Evolutionary conservation across 345 rosid species (phyloP).

Genomic region (Gossypium sturtianum): DNA sequence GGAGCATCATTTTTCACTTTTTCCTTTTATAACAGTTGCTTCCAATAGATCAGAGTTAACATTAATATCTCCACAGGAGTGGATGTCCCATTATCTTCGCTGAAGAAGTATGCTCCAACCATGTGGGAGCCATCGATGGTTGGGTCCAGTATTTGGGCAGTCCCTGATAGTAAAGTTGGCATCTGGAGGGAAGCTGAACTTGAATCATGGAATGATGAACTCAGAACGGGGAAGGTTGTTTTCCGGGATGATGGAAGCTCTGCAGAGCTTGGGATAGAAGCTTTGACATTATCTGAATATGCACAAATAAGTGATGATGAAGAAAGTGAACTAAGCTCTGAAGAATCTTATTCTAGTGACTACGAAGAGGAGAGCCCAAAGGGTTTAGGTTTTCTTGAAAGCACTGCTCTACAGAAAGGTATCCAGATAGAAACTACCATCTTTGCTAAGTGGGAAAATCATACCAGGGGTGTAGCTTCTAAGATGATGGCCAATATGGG

Average conservation of each 20-base stretch:
- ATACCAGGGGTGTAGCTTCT: constrained; percentile 89
- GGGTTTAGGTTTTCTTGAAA: constrained; percentile 69
- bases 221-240: constrained; percentile 54
- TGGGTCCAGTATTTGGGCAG: constrained; percentile 82
- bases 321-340: constrained; percentile 49
- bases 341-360: constrained; percentile 52
- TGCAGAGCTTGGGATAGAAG: constrained; percentile 50
- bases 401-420: constrained; percentile 49
- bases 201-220: constrained; percentile 80
- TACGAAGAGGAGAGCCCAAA: constrained; percentile 48
- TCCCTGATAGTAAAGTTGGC: constrained; percentile 43
- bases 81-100: constrained; percentile 65
- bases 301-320: constrained; percentile 60
- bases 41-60: constrained; percentile 13
- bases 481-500: constrained; percentile 99
- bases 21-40: constrained; percentile 6
- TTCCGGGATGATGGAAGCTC: constrained; percentile 68
- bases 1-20: neutral
- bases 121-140: constrained; percentile 69
- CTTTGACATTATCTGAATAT: constrained; percentile 51
- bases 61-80: constrained; percentile 43
- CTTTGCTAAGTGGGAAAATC: constrained; percentile 96
- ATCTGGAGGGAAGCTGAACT: constrained; percentile 89
- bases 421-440: constrained; percentile 68
- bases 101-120: constrained; percentile 60